Base-by-base conservation (phyloP, 23 red algal genomes). In the Gracilaria domingensis region DNA sequence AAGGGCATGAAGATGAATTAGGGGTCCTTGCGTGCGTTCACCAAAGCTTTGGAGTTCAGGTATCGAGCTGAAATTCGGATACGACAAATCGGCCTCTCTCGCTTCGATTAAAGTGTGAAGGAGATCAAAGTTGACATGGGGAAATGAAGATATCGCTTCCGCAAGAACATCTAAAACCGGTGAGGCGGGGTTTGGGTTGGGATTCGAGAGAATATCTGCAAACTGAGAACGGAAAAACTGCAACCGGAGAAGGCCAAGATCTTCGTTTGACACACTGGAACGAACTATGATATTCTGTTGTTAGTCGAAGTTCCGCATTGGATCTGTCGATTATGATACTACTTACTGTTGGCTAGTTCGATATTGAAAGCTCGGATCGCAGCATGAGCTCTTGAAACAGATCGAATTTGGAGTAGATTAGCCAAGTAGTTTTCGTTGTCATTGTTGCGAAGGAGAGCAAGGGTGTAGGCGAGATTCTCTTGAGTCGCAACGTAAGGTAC, bases 351-450 rank as follows among this genome's bases (percentile, higher is more conserved):
- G 12, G 62, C 83, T 34, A 94, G 66, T 48, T 87, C 84, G 57
- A 94, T 74, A 35, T 94, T 94, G 60, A 94, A 73, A 11, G 92
- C 92, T 11, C 92, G 82, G 53, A 84, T 80, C 24, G 92, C 75
- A 48, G 83, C 73, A 58, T 94, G 92, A 17, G 56, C 69, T 40
- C 57, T 83, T n/a, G 79, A 61, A 17, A 47, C 54, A n/a, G 75
- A 70, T 49, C 60, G 45, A 49, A 54, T 77, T 49, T 87, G 82
- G 26, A 94, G 84, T 37, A 87, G 70, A 64, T 88, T 87, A 40
- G 79, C 79, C 24, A 94, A 70, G 61, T 87, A 94, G 73, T 94
- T 94, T 82, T 94, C 92, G 40, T 94, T 69, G 74, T 94, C 92
- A 61, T 80, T 59, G 12, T 42, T 37, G 59, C 87, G 87, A 9